phyloP scores from a whole-genome alignment of 345 rosid species.

The Boechera divaricarpa region DNA sequence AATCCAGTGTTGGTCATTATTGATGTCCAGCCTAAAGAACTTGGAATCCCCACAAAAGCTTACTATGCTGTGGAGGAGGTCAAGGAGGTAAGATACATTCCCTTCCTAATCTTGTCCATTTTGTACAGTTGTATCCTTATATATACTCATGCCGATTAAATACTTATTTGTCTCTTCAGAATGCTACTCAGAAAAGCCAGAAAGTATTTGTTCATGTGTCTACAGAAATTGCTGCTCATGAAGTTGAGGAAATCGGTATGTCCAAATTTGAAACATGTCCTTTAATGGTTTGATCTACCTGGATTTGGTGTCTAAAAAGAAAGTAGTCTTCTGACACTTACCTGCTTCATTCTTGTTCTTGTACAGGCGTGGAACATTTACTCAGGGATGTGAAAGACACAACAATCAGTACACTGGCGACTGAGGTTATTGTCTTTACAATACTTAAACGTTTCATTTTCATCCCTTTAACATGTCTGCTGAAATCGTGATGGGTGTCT shows the following conservation, averaged over 20 bases:
- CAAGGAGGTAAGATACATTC: slow-evolving; percentile 60
- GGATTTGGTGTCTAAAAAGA: not conserved
- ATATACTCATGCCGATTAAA: not conserved
- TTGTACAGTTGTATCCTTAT: slow-evolving; percentile 17
- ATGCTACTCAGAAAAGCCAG: slow-evolving; percentile 91
- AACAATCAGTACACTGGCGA: slow-evolving; percentile 83
- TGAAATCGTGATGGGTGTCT: slow-evolving; percentile 2
- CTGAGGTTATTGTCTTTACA: slow-evolving; percentile 60
- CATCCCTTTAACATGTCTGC: not conserved
- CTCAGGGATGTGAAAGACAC: slow-evolving; percentile 90
- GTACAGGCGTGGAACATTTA: slow-evolving; percentile 78
- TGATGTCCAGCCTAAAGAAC: slow-evolving; percentile 90
- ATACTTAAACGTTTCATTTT: not conserved
- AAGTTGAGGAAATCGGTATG: slow-evolving; percentile 94
- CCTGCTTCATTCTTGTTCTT: slow-evolving; percentile 14
- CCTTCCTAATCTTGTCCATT: not conserved
- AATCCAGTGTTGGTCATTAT: slow-evolving; percentile 90
- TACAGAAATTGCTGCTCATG: slow-evolving; percentile 61
- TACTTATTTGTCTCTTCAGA: slow-evolving; percentile 46
- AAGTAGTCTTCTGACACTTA: not conserved
- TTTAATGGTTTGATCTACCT: slow-evolving; percentile 8
- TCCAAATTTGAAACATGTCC: not conserved
- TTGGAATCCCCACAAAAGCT: slow-evolving; percentile 89
- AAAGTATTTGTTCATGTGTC: slow-evolving; percentile 77
- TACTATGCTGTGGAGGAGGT: slow-evolving; percentile 90